Evolutionary conservation across 106 monocot species (phyloP).

Genomic region (Dendrobium chrysotoxum): DNA sequence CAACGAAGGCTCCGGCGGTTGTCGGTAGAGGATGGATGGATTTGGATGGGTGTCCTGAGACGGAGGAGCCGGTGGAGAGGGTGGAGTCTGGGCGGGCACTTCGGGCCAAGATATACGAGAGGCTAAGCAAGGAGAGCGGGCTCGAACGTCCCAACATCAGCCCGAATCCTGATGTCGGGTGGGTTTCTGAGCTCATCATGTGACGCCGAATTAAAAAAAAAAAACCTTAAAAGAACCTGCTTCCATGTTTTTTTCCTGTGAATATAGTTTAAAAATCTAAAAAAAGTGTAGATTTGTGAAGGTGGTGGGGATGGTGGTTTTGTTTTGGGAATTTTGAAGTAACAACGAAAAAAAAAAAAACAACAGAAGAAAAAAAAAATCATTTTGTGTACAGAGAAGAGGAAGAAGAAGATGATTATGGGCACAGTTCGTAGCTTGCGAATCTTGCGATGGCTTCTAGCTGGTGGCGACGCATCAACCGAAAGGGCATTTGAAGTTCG

Average conservation of each 20-base stretch:
- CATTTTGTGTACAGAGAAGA: background rate
- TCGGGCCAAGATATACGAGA: slow-evolving; percentile 68
- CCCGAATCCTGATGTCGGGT: slow-evolving; percentile 52
- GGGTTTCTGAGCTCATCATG: slow-evolving; percentile 70
- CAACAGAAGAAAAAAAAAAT: background rate
- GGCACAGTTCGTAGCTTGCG: background rate
- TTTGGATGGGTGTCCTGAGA: slow-evolving; percentile 7
- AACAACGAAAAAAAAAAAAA: background rate
- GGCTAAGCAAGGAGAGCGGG: slow-evolving; percentile 56
- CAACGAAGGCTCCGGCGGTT: slow-evolving; percentile 13
- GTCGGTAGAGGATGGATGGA: slow-evolving; percentile 9
- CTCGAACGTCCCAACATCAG: slow-evolving; percentile 13
- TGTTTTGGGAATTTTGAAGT: background rate
- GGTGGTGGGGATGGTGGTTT: background rate
- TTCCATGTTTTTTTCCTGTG: background rate
- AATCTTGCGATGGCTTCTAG: background rate
- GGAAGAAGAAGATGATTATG: background rate
- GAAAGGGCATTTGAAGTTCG: background rate
- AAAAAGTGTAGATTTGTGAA: background rate
- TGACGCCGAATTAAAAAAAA: slow-evolving; percentile 12
- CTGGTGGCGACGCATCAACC: background rate
- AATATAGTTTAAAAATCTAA: background rate
- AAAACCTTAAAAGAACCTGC: background rate
- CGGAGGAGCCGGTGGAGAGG: slow-evolving; percentile 35
- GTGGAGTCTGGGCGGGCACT: slow-evolving; percentile 83